phyloP scores from a whole-genome alignment of 2,329 filamentous ascomycete species.

The Aspergillus alliaceus region DNA sequence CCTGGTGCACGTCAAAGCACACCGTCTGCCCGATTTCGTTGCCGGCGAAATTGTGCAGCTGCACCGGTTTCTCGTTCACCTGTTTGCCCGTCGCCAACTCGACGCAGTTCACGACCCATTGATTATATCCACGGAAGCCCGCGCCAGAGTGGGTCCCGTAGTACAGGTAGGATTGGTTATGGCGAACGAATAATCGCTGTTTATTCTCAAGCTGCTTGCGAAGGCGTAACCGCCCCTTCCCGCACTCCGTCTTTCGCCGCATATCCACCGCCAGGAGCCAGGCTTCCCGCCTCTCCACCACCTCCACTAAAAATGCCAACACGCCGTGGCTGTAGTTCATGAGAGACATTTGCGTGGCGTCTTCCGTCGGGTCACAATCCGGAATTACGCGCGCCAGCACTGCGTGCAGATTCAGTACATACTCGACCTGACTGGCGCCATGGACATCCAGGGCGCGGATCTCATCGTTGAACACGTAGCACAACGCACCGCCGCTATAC shows the following conservation, averaged over 20 bases:
- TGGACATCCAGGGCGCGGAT: constrained; percentile 63
- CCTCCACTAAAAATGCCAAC: constrained; percentile 58
- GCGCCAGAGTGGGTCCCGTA: constrained; percentile 63
- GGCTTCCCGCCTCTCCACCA: constrained; percentile 40
- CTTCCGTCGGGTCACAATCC: constrained; percentile 36
- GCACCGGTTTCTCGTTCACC: constrained; percentile 46
- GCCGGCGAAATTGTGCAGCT: constrained; percentile 61
- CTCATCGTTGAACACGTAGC: constrained; percentile 56
- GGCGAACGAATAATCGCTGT: constrained; percentile 66
- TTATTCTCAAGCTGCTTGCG: constrained; percentile 46
- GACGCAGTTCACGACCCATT: constrained; percentile 63
- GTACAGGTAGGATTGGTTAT: constrained; percentile 61
- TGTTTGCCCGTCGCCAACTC: constrained; percentile 46
- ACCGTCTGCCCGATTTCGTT: constrained; percentile 65
- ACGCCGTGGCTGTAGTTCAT: constrained; percentile 60
- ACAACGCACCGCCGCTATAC: constrained; percentile 64
- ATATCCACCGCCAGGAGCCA: constrained; percentile 58
- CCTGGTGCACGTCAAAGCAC: constrained; percentile 70
- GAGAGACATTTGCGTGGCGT: constrained; percentile 51
- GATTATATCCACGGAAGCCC: constrained; percentile 55
- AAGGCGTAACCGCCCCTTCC: constrained; percentile 42
- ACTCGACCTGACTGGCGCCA: constrained; percentile 49
- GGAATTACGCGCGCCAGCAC: constrained; percentile 33
- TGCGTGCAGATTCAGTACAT: constrained; percentile 57
- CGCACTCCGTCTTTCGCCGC: constrained; percentile 16